Evolutionary conservation across 768 basidiomycete genomes (phyloP).

Genomic region (Hemileccinum impolitum): DNA sequence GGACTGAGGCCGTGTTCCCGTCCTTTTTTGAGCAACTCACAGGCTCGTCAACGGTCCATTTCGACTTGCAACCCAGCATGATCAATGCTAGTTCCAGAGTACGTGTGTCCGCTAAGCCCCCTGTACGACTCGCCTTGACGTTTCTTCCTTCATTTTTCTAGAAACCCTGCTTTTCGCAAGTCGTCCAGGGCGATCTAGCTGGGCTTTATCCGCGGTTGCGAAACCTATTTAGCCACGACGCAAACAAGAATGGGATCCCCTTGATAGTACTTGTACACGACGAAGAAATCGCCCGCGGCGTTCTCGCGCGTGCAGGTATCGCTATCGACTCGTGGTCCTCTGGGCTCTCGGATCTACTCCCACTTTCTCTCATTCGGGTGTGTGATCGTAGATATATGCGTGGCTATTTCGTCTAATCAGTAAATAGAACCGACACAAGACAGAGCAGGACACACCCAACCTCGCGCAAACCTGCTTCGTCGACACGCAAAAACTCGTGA

Average conservation of each 20-base stretch:
- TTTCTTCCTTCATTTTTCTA: neutral
- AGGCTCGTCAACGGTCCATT: slow-evolving; percentile 15
- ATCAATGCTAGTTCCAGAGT: slow-evolving; percentile 19
- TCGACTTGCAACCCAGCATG: slow-evolving; percentile 12
- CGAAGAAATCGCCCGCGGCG: slow-evolving; percentile 36
- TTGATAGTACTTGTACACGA: slow-evolving; percentile 48
- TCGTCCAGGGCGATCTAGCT: slow-evolving; percentile 8
- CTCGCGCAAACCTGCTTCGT: slow-evolving; percentile 36
- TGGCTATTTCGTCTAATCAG: neutral
- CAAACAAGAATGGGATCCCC: slow-evolving; percentile 26
- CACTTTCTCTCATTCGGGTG: slow-evolving; percentile 5
- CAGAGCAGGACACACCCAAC: neutral
- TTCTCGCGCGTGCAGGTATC: slow-evolving; percentile 41
- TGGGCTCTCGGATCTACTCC: slow-evolving; percentile 32
- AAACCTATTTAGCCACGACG: slow-evolving; percentile 20
- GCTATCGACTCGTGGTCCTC: slow-evolving; percentile 39
- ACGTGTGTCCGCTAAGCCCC: neutral
- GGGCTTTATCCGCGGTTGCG: slow-evolving; percentile 17
- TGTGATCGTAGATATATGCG: neutral
- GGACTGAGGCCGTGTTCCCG: slow-evolving; percentile 38
- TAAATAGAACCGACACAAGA: slow-evolving; percentile 11
- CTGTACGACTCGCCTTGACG: neutral
- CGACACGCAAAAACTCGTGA: slow-evolving; percentile 38
- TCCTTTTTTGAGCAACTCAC: slow-evolving; percentile 19
- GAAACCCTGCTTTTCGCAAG: slow-evolving; percentile 20